Base-by-base conservation (phyloP, 1,139 yeast genomes). In the Arxiozyma bovina region DNA sequence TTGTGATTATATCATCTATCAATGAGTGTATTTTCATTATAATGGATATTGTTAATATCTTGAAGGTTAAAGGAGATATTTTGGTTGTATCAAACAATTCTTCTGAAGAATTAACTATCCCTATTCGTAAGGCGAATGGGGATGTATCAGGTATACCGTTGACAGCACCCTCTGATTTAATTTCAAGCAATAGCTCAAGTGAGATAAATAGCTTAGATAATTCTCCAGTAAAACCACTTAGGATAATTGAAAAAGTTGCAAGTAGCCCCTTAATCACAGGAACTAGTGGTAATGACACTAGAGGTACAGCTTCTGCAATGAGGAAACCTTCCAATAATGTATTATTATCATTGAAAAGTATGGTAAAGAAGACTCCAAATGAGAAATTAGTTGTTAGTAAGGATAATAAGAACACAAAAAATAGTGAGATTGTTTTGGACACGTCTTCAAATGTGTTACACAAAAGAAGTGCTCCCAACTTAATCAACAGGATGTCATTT, bases 1-100 rank as follows among this genome's bases (percentile, higher is more conserved):
- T 86, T 43, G 78, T 89, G 9, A 76, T 90, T 46, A 87, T 88
- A 69, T 81, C 91, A 30, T 84, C 97, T 0, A 74, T 89, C 11
- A 80, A 88, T 45, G 96, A 89, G 65, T 72, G 90, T 48, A 77
- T 85, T 20, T 85, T 83, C 62, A 77, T 89, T 1, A 79, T 88
- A 12, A 82, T 89, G 64, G 94, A 88, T 61, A 75, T 87, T 55
- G 70, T 86, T 41, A 74, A 80, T 40, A 71, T 76, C 4, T 82
- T 79, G 40, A 85, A 82, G 64, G 72, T 85, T 52, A 65, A 66
- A 34, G 62, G 52, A 18, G 59, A 48, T 27, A 53, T 11, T 17
- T 2, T 15, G n/a, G 1, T 6, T 7, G 5, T 15, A 4, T 7
- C 42, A 7, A 18, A 27, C 22, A 21, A 15, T 12, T 23, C 45